Evolutionary conservation across 306 rosid species (phyloP), one percentile per base, ranked within the genome.

Genomic region (Cicer yamashitae): DNA sequence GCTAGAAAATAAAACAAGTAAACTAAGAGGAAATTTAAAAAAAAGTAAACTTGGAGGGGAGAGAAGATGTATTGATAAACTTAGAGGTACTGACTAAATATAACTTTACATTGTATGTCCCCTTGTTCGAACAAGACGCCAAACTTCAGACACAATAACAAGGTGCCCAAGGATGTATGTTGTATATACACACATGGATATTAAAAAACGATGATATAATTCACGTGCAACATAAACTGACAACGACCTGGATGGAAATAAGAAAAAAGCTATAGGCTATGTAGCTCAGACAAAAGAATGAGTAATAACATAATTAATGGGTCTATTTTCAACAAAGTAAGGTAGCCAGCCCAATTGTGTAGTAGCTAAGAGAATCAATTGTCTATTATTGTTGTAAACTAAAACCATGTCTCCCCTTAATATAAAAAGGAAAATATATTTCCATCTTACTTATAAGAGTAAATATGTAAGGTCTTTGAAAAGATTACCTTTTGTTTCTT

Each of bases 401-500:
- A 58, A 25, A 61, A 68, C 44, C 52, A 60, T 34, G 14, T 15
- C 4, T 9, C 5, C 46, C 53, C 41, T 46, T 10, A 47, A 51
- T 8, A 37, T 13, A 37, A 17, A 51, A 30, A 18, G 15, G 18
- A 64, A 14, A 71, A n/a, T 1, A 51, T 3, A 37, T 37, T 45
- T 25, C 62, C 40, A 63, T 7, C 17, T 67, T 46, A 17, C n/a
- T 10, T 63, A 7, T 3, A 54, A 75, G 17, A 50, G 39, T 10
- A 63, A 50, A 40, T 3, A 47, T 13, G 12, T 30, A 61, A 63
- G 62, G 45, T 14, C 34, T 10, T 64, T 50, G 45, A 38, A 58
- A n/a, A 47, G 37, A 83, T 79, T 83, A 90, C 98, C 97, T 96
- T 92, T 71, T 96, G 97, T 75, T 96, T 96, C 92, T 78, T 77